Base-by-base conservation (phyloP, 768 basidiomycete genomes). In the Trametes elegans region DNA sequence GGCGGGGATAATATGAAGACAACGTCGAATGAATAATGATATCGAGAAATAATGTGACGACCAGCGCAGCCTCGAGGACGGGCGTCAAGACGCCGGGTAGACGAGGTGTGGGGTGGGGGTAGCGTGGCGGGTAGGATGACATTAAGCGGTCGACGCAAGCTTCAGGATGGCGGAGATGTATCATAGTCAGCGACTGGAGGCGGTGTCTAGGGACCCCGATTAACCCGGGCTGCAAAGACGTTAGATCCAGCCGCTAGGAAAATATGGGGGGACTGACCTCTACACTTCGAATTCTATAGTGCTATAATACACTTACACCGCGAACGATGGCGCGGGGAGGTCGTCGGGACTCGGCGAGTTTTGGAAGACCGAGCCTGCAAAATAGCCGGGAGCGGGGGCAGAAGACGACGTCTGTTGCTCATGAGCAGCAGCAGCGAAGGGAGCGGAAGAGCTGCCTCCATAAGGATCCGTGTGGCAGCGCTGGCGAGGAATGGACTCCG, bases 281-380 rank as follows among this genome's bases (percentile, higher is more conserved):
- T 74, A 76, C 73, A 70, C 70, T 71, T 66, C 53, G 66, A 64
- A 66, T 55, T 66, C 64, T 65, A 60, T 46, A 40, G 40, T 42
- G 42, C 54, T 61, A 49, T 61, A 48, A 61, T 66, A 65, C 62
- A 69, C 68, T 78, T 69, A 78, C 47, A 74, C 71, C 69, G 68
- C 67, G 66, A 87, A 84, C 60, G 77, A 73, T 51, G 87, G 87
- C 57, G 82, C 80, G 41, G 89, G 89, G 43, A 91, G 72, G 66
- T 88, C 88, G 57, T 90, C 89, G 48, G 89, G 89, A 64, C 85
- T 89, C 14, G 89, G 89, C 55, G 87, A 89, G 75, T 90, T 91
- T 78, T 90, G 89, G 82, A 90, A 91, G 64, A 78, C 75, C 28
- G 88, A 90, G 64, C 87, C 90, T 61, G 89, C 88, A 69, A 88